Evolutionary conservation across 1,284 basidiomycete species (phyloP), one percentile per base, ranked within the genome.

Genomic region (Marasmius sp.): DNA sequence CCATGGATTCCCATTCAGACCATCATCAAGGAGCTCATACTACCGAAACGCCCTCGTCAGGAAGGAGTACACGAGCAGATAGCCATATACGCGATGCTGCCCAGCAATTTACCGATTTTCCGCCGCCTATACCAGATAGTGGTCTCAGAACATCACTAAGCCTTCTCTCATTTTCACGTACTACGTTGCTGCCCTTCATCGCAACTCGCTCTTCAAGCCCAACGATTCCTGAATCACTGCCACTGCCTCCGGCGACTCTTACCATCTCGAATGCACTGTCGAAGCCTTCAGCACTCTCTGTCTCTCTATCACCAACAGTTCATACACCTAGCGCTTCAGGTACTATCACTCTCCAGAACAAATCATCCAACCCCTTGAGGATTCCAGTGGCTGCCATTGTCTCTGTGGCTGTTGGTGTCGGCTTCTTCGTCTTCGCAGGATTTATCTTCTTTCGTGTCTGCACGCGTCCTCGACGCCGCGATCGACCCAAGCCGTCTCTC

Each of bases 401-500:
- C n/a, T 74, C 84, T 22, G 75, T 90, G n/a, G 74, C 84, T 22
- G 75, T 91, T 22, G 77, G 84, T 41, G 74, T 88, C 43, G 85
- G 89, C 9, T 81, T 84, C 39, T 77, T 76, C 6, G 77, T 86
- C 63, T 74, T 88, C 7, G 72, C 92, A 20, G 71, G 85, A 5
- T 75, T 82, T 62, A 68, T 88, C 56, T 62, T 83, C n/a, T 67
- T 80, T 64, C 83, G 77, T 61, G 69, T 81, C 56, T 81, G 80
- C 60, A 74, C 70, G 59, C 81, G 81, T 14, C 85, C 85, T 33
- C 77, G 76, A 33, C 80, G 79, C 51, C 79, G 79, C 38, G 76
- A 74, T 27, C 81, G 78, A 27, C 86, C 85, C 9, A 86, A 79
- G 14, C 89, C 88, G 7, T 92, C 90, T 38, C 76, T 87, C n/a